Evolutionary conservation across 2,329 filamentous ascomycete species (phyloP).

Genomic region (Pseudofabraea citricarpa): DNA sequence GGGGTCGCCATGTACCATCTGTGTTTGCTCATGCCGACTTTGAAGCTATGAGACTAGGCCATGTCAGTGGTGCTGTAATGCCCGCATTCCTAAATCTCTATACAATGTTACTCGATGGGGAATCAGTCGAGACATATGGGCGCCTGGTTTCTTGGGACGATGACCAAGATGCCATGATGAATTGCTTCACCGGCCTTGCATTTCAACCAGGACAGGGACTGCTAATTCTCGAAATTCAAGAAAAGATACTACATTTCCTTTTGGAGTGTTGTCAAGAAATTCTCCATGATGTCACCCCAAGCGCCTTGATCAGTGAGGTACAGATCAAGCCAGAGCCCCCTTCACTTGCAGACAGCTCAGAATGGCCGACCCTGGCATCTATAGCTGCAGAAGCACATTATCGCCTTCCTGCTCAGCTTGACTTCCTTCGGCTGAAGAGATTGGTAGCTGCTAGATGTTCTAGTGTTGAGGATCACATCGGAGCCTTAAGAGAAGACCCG

Average conservation of each 20-base stretch:
- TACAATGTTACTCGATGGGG: slow-evolving; percentile 29
- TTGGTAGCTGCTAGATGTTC: slow-evolving; percentile 37
- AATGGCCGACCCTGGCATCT: slow-evolving; percentile 33
- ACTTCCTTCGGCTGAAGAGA: slow-evolving; percentile 38
- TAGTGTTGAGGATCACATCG: slow-evolving; percentile 48
- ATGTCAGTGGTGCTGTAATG: slow-evolving; percentile 15
- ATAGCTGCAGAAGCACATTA: slow-evolving; percentile 49
- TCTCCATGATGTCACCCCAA: slow-evolving; percentile 43
- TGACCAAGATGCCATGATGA: slow-evolving; percentile 32
- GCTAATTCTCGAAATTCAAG: slow-evolving; percentile 45
- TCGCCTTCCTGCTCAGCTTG: slow-evolving; percentile 38
- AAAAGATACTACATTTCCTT: slow-evolving; percentile 42
- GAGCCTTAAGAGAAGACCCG: slow-evolving; percentile 53
- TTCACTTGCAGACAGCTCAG: slow-evolving; percentile 26
- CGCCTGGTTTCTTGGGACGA: slow-evolving; percentile 32
- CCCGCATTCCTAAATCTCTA: slow-evolving; percentile 25
- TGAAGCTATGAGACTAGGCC: slow-evolving; percentile 28
- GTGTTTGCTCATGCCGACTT: slow-evolving; percentile 43
- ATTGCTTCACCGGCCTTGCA: slow-evolving; percentile 30
- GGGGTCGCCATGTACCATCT: slow-evolving; percentile 41
- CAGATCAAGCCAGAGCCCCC: slow-evolving; percentile 34
- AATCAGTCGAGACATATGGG: slow-evolving; percentile 34
- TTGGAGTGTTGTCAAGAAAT: slow-evolving; percentile 40
- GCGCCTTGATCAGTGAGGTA: slow-evolving; percentile 25
- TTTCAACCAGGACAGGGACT: slow-evolving; percentile 43